Evolutionary conservation across 2,329 filamentous ascomycete species (phyloP), one percentile per base, ranked within the genome.

Genomic region (Penicillium paneum): DNA sequence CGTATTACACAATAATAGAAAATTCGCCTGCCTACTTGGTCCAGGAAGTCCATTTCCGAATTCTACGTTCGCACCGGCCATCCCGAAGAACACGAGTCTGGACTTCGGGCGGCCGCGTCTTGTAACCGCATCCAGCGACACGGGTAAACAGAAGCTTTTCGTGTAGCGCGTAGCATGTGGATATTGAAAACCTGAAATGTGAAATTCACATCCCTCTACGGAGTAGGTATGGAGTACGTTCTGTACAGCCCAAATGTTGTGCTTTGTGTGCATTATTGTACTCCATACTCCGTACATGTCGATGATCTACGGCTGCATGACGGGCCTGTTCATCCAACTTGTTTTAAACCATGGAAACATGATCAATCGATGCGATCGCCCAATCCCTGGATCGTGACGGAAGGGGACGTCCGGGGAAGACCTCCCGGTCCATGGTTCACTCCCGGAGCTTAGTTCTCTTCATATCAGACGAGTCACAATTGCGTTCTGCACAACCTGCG

Each of bases 371-470:
- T 45, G 38, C 48, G 55, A 60, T 56, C 59, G 35, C 38, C 44
- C 44, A 26, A 43, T 19, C 47, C 36, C 56, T 55, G 46, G 43
- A 53, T 56, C 42, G 49, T 40, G 45, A 52, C 49, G 47, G 56
- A 54, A 56, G 40, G 52, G 46, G 40, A n/a, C 29, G 46, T 54
- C 61, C 57, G 59, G 59, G 59, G 59, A 60, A 61, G 42, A 26
- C 6, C 21, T 47, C 17, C 57, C 56, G 54, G 59, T 54, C 63
- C 63, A 63, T 64, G 63, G 63, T 64, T 61, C 56, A 58, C 58
- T 60, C 49, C 62, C 58, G 58, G 32, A 56, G 49, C 58, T 57
- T 50, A 52, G 53, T 59, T 45, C 53, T 26, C 39, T 43, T 32
- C 40, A 45, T 51, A 53, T 55, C 53, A 46, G 42, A 52, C 44